These are phyloP conservation scores for Xylaria sp. DNA, from an alignment of 2,329 filamentous ascomycete genomes.

Conservation along the genomic window DNA sequence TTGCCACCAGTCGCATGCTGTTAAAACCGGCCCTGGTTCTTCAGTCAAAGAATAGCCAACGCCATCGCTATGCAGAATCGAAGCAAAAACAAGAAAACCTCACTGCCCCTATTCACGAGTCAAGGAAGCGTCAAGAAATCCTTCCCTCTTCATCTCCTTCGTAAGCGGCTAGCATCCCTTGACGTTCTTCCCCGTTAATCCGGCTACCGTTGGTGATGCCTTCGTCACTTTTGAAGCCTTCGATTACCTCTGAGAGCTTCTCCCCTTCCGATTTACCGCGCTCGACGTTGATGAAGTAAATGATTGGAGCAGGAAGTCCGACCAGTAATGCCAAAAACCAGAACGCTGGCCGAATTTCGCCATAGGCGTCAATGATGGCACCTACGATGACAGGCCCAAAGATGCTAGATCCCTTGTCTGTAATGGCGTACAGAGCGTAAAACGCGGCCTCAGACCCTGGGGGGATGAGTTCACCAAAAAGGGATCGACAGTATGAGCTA, in stretches of 20 bases:
- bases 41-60: conserved; percentile 45
- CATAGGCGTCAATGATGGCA: conserved; percentile 85
- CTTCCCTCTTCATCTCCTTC: conserved; percentile 49
- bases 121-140: conserved; percentile 15
- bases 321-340: conserved; percentile 91
- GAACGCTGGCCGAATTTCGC: conserved; percentile 86
- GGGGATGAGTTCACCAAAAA: conserved; percentile 94
- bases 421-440: conserved; percentile 96
- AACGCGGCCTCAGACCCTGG: conserved; percentile 95
- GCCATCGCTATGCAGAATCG: conserved; percentile 57
- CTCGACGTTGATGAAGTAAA: conserved; percentile 87
- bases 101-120: conserved; percentile 7
- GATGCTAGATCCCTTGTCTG: conserved; percentile 93
- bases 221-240: conserved; percentile 57
- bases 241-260: conserved; percentile 69
- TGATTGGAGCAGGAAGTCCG: conserved; percentile 82
- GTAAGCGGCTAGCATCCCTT: conserved; percentile 51
- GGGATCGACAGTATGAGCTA: conserved; percentile 87
- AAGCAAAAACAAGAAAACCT: conserved; percentile 10
- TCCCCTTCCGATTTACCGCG: conserved; percentile 76
- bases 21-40: conserved; percentile 12
- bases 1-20: conserved; percentile 2
- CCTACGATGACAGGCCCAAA: conserved; percentile 96
- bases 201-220: conserved; percentile 35
- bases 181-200: conserved; percentile 45